Evolutionary conservation across 148 eudicot species (phyloP).

Genomic region (Arbutus unedo): DNA sequence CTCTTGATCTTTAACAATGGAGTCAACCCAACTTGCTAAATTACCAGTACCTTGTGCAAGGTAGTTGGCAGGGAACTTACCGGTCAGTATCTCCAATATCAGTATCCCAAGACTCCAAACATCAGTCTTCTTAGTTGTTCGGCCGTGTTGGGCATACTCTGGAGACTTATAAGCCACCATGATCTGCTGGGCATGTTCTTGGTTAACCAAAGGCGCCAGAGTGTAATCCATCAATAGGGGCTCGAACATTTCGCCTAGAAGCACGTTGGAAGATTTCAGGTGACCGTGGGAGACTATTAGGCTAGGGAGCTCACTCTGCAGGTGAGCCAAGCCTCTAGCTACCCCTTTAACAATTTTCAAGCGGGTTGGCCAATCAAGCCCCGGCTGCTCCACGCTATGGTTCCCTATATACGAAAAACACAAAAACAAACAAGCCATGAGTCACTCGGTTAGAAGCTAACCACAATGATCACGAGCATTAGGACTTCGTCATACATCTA

Average conservation of each 20-base stretch:
- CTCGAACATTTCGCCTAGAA: conserved; percentile 42
- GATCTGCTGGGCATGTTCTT: conserved; percentile 42
- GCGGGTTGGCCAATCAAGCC: conserved; percentile 58
- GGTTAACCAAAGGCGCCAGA: conserved; percentile 54
- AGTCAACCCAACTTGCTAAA: conserved; percentile 45
- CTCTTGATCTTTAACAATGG: conserved; percentile 22
- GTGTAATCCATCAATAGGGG: conserved; percentile 72
- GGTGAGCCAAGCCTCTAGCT: conserved; percentile 55
- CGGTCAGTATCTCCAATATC: conserved; percentile 59
- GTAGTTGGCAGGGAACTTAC: conserved; percentile 55
- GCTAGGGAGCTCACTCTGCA: conserved; percentile 58
- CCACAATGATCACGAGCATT: not conserved
- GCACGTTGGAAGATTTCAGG: conserved; percentile 77
- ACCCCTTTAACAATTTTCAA: conserved; percentile 67
- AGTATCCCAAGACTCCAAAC: conserved; percentile 73
- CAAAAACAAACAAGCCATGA: not conserved
- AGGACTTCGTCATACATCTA: not conserved
- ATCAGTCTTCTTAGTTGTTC: conserved; percentile 50
- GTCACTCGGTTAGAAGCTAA: not conserved
- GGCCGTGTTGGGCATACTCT: conserved; percentile 46
- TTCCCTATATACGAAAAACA: conserved; percentile 28
- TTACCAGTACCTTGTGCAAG: conserved; percentile 38
- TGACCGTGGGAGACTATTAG: conserved; percentile 60
- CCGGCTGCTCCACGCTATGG: conserved; percentile 27
- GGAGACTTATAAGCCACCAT: conserved; percentile 72